Percentiles rank a stretch among this genome's conserved stretches.
phyloP scores from a whole-genome alignment of 495 filamentous ascomycete genomes.

The Annulohypoxylon moriforme region DNA sequence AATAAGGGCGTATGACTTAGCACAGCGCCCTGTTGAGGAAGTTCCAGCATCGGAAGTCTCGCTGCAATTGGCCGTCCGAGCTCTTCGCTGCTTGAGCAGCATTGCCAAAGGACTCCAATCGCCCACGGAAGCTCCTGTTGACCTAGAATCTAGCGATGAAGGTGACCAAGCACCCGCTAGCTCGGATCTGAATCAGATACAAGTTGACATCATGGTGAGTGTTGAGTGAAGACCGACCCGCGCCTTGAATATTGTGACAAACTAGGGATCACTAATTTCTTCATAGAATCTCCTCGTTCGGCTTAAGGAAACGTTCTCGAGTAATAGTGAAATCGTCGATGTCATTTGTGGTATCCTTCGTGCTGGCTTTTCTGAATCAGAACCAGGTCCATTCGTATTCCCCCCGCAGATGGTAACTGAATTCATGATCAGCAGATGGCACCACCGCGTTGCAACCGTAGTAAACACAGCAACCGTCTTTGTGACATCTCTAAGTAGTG shows the following conservation, averaged over 20 bases:
- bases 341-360: constrained; percentile 79
- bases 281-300: constrained; percentile 56
- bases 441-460: constrained; percentile 70
- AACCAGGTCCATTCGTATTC: constrained; percentile 82
- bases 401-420: constrained; percentile 74
- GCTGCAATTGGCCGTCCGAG: constrained; percentile 68
- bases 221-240: background rate
- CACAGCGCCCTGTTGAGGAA: constrained; percentile 50
- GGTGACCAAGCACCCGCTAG: background rate
- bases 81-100: constrained; percentile 76
- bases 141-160: constrained; percentile 64
- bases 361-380: constrained; percentile 81
- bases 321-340: constrained; percentile 77
- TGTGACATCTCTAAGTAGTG: constrained; percentile 70
- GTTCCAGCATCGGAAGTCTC: constrained; percentile 53
- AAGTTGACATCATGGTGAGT: constrained; percentile 50
- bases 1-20: constrained; percentile 52
- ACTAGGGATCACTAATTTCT: background rate
- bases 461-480: constrained; percentile 83
- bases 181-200: constrained; percentile 47
- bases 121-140: constrained; percentile 75
- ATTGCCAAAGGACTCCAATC: constrained; percentile 85
- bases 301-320: constrained; percentile 65
- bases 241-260: background rate
- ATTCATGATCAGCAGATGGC: constrained; percentile 66